These are phyloP conservation scores for Mesotaenium endlicherianum DNA, from an alignment of 139 green algal genomes.

Conservation along the genomic window DNA sequence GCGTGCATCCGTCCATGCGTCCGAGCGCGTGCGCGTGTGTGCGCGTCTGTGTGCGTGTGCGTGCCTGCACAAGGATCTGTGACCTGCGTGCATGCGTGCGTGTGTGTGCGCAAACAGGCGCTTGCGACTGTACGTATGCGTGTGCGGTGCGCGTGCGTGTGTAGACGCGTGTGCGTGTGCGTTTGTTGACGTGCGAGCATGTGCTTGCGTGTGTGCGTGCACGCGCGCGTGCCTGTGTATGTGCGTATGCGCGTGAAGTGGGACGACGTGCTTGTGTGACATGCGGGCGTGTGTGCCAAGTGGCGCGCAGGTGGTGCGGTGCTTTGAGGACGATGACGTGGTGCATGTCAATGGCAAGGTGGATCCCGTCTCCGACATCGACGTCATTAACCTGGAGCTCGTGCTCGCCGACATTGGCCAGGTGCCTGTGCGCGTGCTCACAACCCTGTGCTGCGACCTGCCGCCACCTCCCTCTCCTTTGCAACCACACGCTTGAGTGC, in stretches of 20 bases:
- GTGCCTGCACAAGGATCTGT: too few relatives aligned
- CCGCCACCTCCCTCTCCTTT: too few relatives aligned
- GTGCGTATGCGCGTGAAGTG: neutral
- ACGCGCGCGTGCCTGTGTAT: neutral
- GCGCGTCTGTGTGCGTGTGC: too few relatives aligned
- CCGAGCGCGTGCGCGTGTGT: too few relatives aligned
- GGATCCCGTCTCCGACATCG: slow-evolving; percentile 52
- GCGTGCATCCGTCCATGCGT: too few relatives aligned
- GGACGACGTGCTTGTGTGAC: neutral
- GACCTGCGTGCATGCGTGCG: too few relatives aligned
- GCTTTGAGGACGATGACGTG: slow-evolving; percentile 94
- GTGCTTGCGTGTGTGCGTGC: neutral
- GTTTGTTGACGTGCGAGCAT: neutral
- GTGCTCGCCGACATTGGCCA: slow-evolving; percentile 83
- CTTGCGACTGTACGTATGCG: too few relatives aligned
- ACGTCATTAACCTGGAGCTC: slow-evolving; percentile 95
- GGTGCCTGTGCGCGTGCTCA: too few relatives aligned
- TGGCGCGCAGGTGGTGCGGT: slow-evolving; percentile 82
- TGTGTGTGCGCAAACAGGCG: too few relatives aligned
- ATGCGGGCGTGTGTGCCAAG: neutral
- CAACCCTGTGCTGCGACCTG: too few relatives aligned
- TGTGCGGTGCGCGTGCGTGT: too few relatives aligned
- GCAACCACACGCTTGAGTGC: too few relatives aligned
- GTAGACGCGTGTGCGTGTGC: neutral
- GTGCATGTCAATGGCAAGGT: slow-evolving; percentile 88